These are phyloP conservation scores for Aspergillus eucalypticola DNA, from an alignment of 2,329 filamentous ascomycete genomes.

Conservation along the genomic window DNA sequence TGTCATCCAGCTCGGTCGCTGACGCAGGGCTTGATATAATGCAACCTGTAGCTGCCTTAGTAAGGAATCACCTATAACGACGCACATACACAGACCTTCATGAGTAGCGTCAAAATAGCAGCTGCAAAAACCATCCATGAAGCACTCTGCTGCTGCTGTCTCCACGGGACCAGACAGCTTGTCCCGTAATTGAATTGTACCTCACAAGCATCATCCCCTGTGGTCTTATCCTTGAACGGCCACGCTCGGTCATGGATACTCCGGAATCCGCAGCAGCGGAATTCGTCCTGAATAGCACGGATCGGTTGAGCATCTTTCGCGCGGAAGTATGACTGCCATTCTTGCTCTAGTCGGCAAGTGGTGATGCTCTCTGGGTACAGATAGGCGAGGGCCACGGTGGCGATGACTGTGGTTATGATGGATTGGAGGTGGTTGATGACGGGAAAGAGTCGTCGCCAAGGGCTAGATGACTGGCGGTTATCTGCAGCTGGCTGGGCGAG, in stretches of 20 bases:
- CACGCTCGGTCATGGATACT: conserved; percentile 41
- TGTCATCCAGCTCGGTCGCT: conserved; percentile 15
- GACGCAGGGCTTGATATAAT: background rate
- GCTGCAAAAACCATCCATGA: conserved; percentile 33
- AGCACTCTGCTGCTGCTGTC: conserved; percentile 24
- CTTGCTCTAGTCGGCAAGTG: conserved; percentile 31
- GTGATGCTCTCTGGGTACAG: conserved; percentile 27
- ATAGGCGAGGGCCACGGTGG: conserved; percentile 33
- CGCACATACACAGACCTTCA: conserved; percentile 21
- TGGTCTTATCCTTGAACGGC: conserved; percentile 37
- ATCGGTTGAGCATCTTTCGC: conserved; percentile 33
- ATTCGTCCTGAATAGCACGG: conserved; percentile 34
- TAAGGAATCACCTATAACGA: background rate
- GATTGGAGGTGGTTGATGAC: conserved; percentile 26
- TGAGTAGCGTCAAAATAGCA: conserved; percentile 22
- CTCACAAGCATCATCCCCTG: conserved; percentile 36
- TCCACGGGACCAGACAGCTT: conserved; percentile 35
- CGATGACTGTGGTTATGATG: conserved; percentile 29
- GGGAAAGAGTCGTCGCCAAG: conserved; percentile 6
- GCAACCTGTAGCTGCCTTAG: conserved; percentile 2
- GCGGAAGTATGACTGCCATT: conserved; percentile 36
- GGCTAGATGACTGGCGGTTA: background rate
- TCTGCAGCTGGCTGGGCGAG: background rate
- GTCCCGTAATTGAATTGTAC: conserved; percentile 31
- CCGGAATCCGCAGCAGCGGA: conserved; percentile 39